A percentile compares a stretch with the other conserved stretches of the same genome.
phyloP scores from a whole-genome alignment of 2,329 filamentous ascomycete genomes.

The Nemania sp. region DNA sequence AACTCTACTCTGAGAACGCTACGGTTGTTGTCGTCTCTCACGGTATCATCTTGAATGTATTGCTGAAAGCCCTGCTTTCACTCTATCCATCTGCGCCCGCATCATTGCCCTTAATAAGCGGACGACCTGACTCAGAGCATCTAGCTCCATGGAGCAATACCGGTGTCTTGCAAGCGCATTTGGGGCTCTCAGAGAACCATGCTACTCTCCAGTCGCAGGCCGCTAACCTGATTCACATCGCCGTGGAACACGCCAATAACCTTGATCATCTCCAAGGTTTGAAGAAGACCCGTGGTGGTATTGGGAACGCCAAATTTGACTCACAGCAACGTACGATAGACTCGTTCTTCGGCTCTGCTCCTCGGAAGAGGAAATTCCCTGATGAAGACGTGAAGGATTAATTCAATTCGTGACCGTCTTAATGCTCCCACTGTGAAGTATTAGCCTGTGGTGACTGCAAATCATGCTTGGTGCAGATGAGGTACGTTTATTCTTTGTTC shows the following conservation, averaged over 20 bases:
- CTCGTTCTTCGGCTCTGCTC: slow-evolving; percentile 64
- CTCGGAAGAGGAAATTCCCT: slow-evolving; percentile 56
- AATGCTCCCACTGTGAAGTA: neutral
- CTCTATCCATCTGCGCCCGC: slow-evolving; percentile 47
- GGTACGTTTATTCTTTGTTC: slow-evolving; percentile 46
- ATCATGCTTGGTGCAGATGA: slow-evolving; percentile 22
- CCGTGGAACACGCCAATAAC: slow-evolving; percentile 67
- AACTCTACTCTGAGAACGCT: slow-evolving; percentile 35
- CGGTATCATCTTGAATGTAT: slow-evolving; percentile 73
- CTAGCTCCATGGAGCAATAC: slow-evolving; percentile 57
- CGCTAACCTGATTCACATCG: slow-evolving; percentile 36
- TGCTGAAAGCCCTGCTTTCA: slow-evolving; percentile 66
- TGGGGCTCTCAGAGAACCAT: slow-evolving; percentile 6
- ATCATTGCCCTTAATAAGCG: slow-evolving; percentile 7
- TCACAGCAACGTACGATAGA: slow-evolving; percentile 74
- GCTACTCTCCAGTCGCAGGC: slow-evolving; percentile 29
- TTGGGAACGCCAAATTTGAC: slow-evolving; percentile 78
- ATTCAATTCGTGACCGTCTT: slow-evolving; percentile 10
- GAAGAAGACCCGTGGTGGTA: slow-evolving; percentile 79
- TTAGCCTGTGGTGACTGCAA: neutral
- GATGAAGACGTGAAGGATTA: slow-evolving; percentile 32
- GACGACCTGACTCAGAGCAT: slow-evolving; percentile 26
- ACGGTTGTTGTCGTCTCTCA: slow-evolving; percentile 75
- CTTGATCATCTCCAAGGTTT: slow-evolving; percentile 72
- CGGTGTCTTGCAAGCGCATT: slow-evolving; percentile 37